Base-by-base conservation (phyloP, 2,329 filamentous ascomycete species). In the Monosporascus sp. region DNA sequence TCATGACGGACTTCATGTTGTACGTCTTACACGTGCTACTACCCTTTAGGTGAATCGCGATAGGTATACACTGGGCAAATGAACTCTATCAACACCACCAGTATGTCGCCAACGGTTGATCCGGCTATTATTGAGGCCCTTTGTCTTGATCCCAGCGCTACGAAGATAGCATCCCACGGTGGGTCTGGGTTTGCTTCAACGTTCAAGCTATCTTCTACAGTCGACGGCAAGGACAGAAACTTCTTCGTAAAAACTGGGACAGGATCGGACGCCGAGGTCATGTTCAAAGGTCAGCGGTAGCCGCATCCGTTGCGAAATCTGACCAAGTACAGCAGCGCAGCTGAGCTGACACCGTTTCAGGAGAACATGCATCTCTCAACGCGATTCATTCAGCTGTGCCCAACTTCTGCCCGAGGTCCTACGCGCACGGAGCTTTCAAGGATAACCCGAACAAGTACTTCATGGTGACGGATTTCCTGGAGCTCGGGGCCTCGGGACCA, bases 331-430 rank as follows among this genome's bases (percentile, higher is more conserved):
- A 55, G 15, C 41, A 37, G 48, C 69, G 68, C 1, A 51, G 66
- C 9, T 62, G 56, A 50, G 60, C 66, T 48, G 67, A 74, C 9
- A 57, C 62, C 72, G 68, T 68, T 70, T 60, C 63, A 82, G 89
- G 92, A 55, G 93, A 97, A 70, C 86, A 90, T 65, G 81, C 82
- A 48, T 95, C 90, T 3, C 82, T 97, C 51, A 92, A 91, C 65
- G 89, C 90, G 51, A 89, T 97, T 59, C 81, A 90, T 66, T 65
- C 75, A 46, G 76, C 77, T 15, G 86, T 94, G 0, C 88, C 90
- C 1, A 80, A 80, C 34, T 81, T 97, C 50, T 93, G 89, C 64
- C 91, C 92, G 0, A 77, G 78, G 47, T 86, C 89, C 0, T 79
- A 90, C 65, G 89, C 88, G 36, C 83, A 89, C 65, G 92, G 92